These are phyloP conservation scores for Cenchrus americanus DNA, from an alignment of 176 grass and related monocot genomes.

Conservation along the genomic window DNA sequence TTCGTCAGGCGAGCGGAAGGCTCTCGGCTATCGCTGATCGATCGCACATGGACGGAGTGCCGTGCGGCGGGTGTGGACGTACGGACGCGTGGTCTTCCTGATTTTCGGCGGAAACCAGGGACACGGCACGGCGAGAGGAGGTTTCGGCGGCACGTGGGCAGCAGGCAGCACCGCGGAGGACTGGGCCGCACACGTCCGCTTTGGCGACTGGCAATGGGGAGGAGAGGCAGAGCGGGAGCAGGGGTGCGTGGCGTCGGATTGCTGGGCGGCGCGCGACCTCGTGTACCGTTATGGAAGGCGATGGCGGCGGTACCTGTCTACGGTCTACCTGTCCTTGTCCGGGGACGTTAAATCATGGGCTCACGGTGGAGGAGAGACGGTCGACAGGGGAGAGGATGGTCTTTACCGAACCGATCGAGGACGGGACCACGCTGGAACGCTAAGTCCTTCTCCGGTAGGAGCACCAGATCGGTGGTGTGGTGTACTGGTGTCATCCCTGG, in stretches of 20 bases:
- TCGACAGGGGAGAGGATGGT: too few species aligned
- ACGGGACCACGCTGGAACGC: too few species aligned
- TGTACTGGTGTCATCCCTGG: too few species aligned
- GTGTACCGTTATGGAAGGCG: neutral
- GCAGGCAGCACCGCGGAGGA: neutral
- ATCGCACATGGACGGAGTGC: neutral
- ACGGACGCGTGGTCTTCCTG: too few species aligned
- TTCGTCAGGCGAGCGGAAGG: neutral
- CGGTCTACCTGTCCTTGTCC: neutral
- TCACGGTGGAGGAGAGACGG: too few species aligned
- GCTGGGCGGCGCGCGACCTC: neutral
- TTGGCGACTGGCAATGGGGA: neutral
- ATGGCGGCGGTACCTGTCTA: too few species aligned
- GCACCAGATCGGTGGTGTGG: too few species aligned
- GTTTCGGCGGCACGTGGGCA: conserved; percentile 27
- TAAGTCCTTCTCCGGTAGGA: too few species aligned
- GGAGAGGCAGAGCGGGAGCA: neutral
- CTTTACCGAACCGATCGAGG: too few species aligned
- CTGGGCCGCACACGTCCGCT: neutral
- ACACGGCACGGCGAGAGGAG: neutral
- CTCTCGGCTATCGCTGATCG: too few species aligned
- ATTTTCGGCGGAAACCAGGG: too few species aligned
- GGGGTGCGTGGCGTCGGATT: neutral
- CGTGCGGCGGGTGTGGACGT: neutral
- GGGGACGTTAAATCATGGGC: neutral